A percentile compares a stretch with the other conserved stretches of the same genome.
These are phyloP conservation scores for Sugiyamaella smithiae DNA, from an alignment of 805 yeast species.

Conservation along the genomic window DNA sequence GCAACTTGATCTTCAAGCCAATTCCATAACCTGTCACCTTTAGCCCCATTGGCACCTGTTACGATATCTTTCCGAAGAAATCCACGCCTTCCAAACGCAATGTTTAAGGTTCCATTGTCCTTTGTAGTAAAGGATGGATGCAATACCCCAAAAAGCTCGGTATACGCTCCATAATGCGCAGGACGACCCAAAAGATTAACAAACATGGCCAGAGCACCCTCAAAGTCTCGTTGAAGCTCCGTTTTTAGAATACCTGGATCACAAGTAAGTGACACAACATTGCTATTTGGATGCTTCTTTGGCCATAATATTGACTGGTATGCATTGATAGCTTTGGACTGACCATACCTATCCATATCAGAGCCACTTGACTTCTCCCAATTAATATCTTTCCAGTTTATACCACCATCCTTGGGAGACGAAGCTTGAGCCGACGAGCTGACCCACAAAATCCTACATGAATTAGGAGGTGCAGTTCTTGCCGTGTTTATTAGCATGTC, in stretches of 20 bases:
- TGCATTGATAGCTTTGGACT: constrained; percentile 43
- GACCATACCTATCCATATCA: constrained; percentile 35
- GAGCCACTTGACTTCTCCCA: constrained; percentile 20
- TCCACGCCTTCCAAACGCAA: constrained; percentile 45
- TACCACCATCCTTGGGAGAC: constrained; percentile 33
- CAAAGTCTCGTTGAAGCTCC: constrained; percentile 34
- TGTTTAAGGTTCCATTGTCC: constrained; percentile 38
- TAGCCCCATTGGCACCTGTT: constrained; percentile 34
- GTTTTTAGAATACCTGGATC: constrained; percentile 43
- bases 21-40: constrained; percentile 36
- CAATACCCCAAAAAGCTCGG: constrained; percentile 43
- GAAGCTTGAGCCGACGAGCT: constrained; percentile 40
- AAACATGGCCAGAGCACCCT: background rate
- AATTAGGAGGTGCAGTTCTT: constrained; percentile 24
- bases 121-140: constrained; percentile 37
- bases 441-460: constrained; percentile 45
- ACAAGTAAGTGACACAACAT: constrained; percentile 35
- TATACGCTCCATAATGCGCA: constrained; percentile 39
- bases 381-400: constrained; percentile 37
- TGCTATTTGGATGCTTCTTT: constrained; percentile 31
- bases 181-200: background rate
- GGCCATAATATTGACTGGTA: constrained; percentile 40
- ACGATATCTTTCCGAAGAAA: constrained; percentile 38
- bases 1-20: constrained; percentile 33
- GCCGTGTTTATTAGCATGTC: constrained; percentile 39